A percentile compares a stretch with the other conserved stretches of the same genome.
Evolutionary conservation across 2,329 filamentous ascomycete genomes (phyloP).

Genomic region (Curvularia sp.): DNA sequence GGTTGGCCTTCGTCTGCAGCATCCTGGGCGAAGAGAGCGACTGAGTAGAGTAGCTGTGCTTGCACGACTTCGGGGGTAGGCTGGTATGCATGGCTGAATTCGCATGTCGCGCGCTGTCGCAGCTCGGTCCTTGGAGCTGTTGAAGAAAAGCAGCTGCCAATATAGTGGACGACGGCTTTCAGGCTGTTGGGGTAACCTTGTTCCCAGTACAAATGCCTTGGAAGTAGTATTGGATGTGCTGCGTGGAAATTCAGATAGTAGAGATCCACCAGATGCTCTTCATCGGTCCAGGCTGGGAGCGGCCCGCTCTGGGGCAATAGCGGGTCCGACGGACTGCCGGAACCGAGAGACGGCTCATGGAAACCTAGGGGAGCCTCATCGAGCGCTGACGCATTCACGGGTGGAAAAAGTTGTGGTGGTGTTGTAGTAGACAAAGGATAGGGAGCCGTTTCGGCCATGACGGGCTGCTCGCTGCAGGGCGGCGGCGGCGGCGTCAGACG

Average conservation of each 20-base stretch:
- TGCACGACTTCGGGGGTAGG: constrained; percentile 68
- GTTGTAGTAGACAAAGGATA: constrained; percentile 1
- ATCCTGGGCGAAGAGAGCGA: constrained; percentile 76
- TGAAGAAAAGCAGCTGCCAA: constrained; percentile 60
- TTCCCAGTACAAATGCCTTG: constrained; percentile 53
- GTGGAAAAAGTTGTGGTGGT: not conserved
- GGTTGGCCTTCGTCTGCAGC: constrained; percentile 70
- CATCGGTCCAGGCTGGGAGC: constrained; percentile 10
- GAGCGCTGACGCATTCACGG: not conserved
- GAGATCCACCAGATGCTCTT: constrained; percentile 51
- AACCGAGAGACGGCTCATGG: not conserved
- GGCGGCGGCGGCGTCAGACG: constrained; percentile 19
- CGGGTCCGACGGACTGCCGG: constrained; percentile 1
- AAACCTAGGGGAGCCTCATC: constrained; percentile 1
- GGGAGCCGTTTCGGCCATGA: constrained; percentile 13
- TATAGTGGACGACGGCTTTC: constrained; percentile 59
- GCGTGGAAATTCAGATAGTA: constrained; percentile 62
- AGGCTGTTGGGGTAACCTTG: constrained; percentile 49
- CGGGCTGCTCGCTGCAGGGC: not conserved
- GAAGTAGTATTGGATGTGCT: constrained; percentile 61
- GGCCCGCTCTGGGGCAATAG: not conserved
- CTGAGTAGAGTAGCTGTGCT: constrained; percentile 74
- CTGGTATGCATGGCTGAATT: constrained; percentile 21
- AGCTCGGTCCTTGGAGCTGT: constrained; percentile 50
- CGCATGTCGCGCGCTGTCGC: constrained; percentile 28